Conservation (phyloP, 257 asterid species). For the Eustoma russellianum region DNA sequence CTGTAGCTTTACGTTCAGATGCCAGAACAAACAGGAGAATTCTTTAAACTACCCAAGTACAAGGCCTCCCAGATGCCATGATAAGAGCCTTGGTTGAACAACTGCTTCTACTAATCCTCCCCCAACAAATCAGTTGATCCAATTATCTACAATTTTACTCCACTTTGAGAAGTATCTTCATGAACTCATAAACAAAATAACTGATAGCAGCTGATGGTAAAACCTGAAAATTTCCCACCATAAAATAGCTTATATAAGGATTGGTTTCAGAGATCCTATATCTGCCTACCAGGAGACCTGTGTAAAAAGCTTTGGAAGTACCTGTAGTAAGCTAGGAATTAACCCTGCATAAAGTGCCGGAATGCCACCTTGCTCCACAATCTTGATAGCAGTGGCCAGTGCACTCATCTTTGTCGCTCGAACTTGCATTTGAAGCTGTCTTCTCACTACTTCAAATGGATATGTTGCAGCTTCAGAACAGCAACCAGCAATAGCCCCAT, state of each 20-base stretch:
- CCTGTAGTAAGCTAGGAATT: conserved; percentile 93
- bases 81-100: too few relatives aligned
- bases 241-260: conserved; percentile 4
- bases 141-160: conserved; percentile 22
- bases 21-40: too few relatives aligned
- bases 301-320: conserved; percentile 6
- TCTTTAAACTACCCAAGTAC: too few relatives aligned
- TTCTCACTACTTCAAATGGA: conserved; percentile 96
- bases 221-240: conserved; percentile 42
- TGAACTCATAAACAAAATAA: conserved; percentile 86
- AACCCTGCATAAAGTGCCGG: conserved; percentile 88
- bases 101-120: neutral
- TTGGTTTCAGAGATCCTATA: too few relatives aligned
- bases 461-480: conserved; percentile 95
- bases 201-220: conserved; percentile 96
- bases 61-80: too few relatives aligned
- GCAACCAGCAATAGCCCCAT: conserved; percentile 95
- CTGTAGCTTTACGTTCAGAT: too few relatives aligned
- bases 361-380: conserved; percentile 82
- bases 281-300: too few relatives aligned
- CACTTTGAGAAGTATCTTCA: conserved; percentile 89
- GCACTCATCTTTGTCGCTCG: conserved; percentile 69
- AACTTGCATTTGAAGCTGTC: conserved; percentile 97
- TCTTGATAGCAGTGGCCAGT: conserved; percentile 60
- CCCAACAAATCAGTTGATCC: too few relatives aligned